Evolutionary conservation across 1,284 basidiomycete genomes (phyloP).

Genomic region (Lignosus rhinocerotis): DNA sequence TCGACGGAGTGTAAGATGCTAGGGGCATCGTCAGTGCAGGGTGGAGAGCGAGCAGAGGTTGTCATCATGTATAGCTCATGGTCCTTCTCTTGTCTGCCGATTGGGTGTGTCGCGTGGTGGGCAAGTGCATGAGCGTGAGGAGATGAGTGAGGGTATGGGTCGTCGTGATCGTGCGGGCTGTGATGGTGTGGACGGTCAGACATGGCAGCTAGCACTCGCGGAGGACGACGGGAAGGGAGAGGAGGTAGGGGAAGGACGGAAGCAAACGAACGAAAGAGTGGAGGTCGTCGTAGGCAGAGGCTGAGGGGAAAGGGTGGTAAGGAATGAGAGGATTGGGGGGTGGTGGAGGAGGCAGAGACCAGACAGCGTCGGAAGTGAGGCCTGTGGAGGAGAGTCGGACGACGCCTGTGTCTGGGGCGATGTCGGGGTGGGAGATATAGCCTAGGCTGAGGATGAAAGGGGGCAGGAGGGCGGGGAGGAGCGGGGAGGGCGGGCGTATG

Average conservation of each 20-base stretch:
- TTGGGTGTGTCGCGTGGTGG: neutral
- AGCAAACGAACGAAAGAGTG: no score
- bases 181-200: neutral
- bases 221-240: neutral
- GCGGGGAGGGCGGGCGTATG: no score
- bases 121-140: neutral
- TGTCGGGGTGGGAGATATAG: neutral
- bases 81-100: constrained; percentile 7
- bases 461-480: no score
- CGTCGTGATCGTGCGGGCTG: neutral
- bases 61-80: constrained; percentile 20
- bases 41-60: constrained; percentile 18
- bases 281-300: neutral
- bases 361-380: no score
- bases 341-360: no score
- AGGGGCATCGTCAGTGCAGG: constrained; percentile 17
- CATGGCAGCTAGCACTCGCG: neutral
- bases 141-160: neutral
- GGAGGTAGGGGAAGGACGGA: neutral
- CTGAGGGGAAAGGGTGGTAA: constrained; percentile 1
- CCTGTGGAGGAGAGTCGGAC: no score
- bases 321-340: neutral
- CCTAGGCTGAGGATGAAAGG: no score
- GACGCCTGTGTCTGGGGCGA: neutral
- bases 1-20: constrained; percentile 18